Evolutionary conservation across 495 filamentous ascomycete genomes (phyloP), one percentile per base, ranked within the genome.

Genomic region (Collariella sp.): DNA sequence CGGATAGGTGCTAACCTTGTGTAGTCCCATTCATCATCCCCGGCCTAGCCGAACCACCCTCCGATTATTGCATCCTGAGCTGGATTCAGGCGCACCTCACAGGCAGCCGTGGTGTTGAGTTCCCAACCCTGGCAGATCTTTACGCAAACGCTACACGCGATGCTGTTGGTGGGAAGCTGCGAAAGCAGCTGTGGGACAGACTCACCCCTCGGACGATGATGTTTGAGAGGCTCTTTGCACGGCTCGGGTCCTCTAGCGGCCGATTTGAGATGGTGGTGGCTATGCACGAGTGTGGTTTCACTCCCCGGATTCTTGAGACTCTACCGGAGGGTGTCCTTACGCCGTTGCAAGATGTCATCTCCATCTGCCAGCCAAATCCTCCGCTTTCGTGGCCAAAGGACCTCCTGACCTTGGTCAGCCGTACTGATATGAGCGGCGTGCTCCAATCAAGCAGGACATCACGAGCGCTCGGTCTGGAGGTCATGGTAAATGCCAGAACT

Each of bases 271-370:
- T 81, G 40, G 79, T 86, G 19, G 77, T 83, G 40, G 71, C 77
- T 23, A 83, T 91, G 73, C 73, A 81, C 49, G 63, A 76, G 12
- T 76, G 78, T 46, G 82, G 80, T 11, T 74, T 88, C 55, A 77
- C 72, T 16, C 65, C 65, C 9, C 62, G 71, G 18, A 69, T 86
- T 43, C 69, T 91, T 22, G 91, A 95, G 55, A 89, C 85, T 5
- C 70, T 97, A 9, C 94, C 94, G 5, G 88, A 94, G 69, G 83
- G 86, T 33, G 72, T 96, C 13, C 77, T 83, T 40, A 81, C 84
- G 1, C 86, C 88, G 0, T 74, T 97, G 19, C 85, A 85, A 65
- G 89, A 95, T 66, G 80, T 83, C n/a, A 88, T 98, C 29, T 78
- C 83, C 22, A 76, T 80, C 51, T 95, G 88, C 59, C 89, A 95